These are phyloP conservation scores for Trametes hirsuta DNA, from an alignment of 1,284 basidiomycete genomes.

Conservation along the genomic window DNA sequence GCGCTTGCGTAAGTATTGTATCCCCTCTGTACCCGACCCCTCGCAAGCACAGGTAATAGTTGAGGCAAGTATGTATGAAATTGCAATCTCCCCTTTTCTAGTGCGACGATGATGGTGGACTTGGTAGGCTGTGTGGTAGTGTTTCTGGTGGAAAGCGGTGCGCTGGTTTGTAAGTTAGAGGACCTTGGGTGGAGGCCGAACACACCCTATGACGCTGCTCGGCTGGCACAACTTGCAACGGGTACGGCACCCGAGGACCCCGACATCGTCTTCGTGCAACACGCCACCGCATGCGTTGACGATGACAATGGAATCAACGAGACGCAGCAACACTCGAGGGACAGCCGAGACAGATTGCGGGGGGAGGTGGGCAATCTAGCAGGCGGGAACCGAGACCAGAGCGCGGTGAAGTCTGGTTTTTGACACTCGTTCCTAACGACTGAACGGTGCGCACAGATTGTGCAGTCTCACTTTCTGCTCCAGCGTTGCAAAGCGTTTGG, in stretches of 20 bases:
- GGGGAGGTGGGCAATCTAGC: background rate
- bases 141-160: background rate
- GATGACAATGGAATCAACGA: too few species aligned
- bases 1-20: constrained; percentile 32
- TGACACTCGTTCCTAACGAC: background rate
- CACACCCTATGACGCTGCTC: too few species aligned
- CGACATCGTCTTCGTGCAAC: too few species aligned
- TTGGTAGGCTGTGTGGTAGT: background rate
- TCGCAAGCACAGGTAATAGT: constrained; percentile 30
- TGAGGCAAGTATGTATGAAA: constrained; percentile 35
- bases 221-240: too few species aligned
- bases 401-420: background rate
- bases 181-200: too few species aligned
- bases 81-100: constrained; percentile 1
- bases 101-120: background rate
- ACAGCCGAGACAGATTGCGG: too few species aligned
- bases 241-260: too few species aligned
- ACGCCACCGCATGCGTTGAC: too few species aligned
- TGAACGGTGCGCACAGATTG: background rate
- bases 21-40: constrained; percentile 14
- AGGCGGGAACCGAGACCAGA: background rate
- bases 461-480: too few species aligned
- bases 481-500: too few species aligned
- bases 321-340: too few species aligned
- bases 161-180: background rate